These are phyloP conservation scores for carrot (Daucus carota) DNA, from an alignment of 129 eudicot species.

Conservation along the genomic window DH1_v3.0 NC_030388.2:28306001-28306500, in stretches of 20 bases:
- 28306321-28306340: conserved; percentile 2
- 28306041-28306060: neutral
- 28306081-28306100: neutral
- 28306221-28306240: neutral
- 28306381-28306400: neutral
- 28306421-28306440: neutral
- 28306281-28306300: neutral
- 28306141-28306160: neutral
- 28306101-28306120: neutral
- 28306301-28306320: neutral
- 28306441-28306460: neutral
- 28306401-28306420: neutral
- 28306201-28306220: neutral
- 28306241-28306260: neutral
- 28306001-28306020: too few species aligned
- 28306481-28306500: conserved; percentile 79
- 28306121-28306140: neutral
- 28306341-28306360: conserved; percentile 5
- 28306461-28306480: neutral
- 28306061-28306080: neutral
- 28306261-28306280: neutral
- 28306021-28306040: neutral
- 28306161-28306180: neutral
- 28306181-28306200: neutral
- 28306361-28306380: conserved; percentile 3